phyloP scores from a whole-genome alignment of 2,329 filamentous ascomycete genomes.

The Aspergillus aculeatus region DNA sequence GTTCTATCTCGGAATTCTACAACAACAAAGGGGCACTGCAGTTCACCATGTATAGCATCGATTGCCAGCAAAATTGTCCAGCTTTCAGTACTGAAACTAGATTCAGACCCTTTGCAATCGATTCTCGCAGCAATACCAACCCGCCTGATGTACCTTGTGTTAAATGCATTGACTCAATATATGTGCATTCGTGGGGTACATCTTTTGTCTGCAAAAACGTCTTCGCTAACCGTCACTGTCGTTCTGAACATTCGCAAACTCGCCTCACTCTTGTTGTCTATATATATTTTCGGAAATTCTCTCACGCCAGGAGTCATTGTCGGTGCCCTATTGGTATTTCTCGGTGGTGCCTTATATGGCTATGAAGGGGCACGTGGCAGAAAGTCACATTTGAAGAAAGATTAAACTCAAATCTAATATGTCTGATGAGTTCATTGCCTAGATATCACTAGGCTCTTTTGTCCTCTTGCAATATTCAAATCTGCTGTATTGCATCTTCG shows the following conservation, averaged over 20 bases:
- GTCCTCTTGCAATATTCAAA: not conserved
- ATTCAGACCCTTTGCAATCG: conserved; percentile 15
- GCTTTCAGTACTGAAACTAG: not conserved
- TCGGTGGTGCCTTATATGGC: conserved; percentile 86
- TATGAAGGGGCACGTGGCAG: conserved; percentile 57
- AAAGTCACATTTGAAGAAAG: conserved; percentile 23
- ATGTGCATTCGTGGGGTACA: conserved; percentile 96
- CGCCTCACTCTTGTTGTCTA: conserved; percentile 84
- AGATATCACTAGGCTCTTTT: not conserved
- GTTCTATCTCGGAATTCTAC: not conserved
- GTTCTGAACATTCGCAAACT: conserved; percentile 94
- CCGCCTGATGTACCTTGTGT: conserved; percentile 39
- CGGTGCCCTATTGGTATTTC: conserved; percentile 83
- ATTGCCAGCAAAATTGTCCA: not conserved
- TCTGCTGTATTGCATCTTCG: too few species aligned
- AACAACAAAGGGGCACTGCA: not conserved
- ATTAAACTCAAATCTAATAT: conserved; percentile 2
- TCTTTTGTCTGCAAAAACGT: conserved; percentile 81
- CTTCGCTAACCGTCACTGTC: conserved; percentile 92
- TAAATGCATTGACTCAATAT: conserved; percentile 79
- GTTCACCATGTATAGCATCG: not conserved
- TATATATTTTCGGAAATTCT: conserved; percentile 88
- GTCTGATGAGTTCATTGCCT: not conserved
- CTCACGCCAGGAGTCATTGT: conserved; percentile 73
- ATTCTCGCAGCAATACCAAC: conserved; percentile 32